These are phyloP conservation scores for Dryas octopetala DNA, from an alignment of 306 rosid species.

Conservation along the genomic window DNA sequence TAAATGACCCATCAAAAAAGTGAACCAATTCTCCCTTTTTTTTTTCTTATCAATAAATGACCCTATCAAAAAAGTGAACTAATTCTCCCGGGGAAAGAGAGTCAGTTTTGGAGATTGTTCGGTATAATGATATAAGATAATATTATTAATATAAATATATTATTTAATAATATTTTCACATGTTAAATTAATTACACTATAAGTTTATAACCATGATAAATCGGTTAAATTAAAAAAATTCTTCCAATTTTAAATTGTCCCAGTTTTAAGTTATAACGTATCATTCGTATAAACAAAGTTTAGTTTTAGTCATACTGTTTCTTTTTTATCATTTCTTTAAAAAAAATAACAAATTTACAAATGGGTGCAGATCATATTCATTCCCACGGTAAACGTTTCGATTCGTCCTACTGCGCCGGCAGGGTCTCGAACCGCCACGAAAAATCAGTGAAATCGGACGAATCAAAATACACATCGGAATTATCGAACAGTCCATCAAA, in stretches of 20 bases:
- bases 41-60: background rate
- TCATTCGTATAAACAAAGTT: background rate
- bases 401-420: conserved; percentile 56
- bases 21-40: background rate
- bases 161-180: too few species aligned
- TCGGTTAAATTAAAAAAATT: too few species aligned
- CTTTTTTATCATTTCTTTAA: background rate
- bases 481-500: conserved; percentile 67
- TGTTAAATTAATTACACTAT: too few species aligned
- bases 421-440: conserved; percentile 64
- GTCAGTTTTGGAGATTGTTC: too few species aligned
- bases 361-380: conserved; percentile 10
- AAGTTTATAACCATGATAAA: too few species aligned
- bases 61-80: too few species aligned
- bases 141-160: too few species aligned
- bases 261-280: too few species aligned
- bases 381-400: background rate
- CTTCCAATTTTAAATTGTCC: too few species aligned
- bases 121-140: too few species aligned
- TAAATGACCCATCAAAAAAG: background rate
- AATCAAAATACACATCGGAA: conserved; percentile 63
- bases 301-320: conserved; percentile 14
- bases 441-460: conserved; percentile 45
- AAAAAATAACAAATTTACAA: conserved; percentile 37
- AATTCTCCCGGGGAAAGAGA: too few species aligned